Evolutionary conservation across 1,284 basidiomycete species (phyloP).

Genomic region (Ustilago lituana): DNA sequence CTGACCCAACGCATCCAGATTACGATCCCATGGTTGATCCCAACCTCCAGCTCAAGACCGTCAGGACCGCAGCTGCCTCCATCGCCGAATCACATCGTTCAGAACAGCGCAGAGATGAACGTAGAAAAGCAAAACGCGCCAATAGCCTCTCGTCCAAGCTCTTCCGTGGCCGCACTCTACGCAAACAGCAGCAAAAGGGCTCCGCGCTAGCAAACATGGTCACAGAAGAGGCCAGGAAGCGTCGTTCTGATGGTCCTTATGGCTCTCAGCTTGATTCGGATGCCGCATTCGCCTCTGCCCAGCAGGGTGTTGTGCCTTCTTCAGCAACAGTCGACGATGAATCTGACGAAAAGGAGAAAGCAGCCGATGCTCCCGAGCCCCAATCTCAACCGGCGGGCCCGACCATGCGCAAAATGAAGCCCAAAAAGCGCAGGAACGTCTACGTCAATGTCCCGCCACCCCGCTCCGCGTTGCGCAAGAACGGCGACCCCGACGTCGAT

Average conservation of each 20-base stretch:
- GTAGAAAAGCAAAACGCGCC: constrained; percentile 39
- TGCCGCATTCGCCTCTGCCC: constrained; percentile 55
- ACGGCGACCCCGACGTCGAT: constrained; percentile 79
- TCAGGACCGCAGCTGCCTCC: constrained; percentile 62
- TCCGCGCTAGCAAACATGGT: constrained; percentile 35
- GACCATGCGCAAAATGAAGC: constrained; percentile 51
- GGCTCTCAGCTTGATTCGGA: constrained; percentile 38
- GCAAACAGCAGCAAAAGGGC: constrained; percentile 33
- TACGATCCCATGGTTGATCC: constrained; percentile 62
- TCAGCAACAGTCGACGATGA: constrained; percentile 33
- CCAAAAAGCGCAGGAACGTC: constrained; percentile 58
- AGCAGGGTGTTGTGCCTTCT: constrained; percentile 46
- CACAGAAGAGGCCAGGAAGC: constrained; percentile 34
- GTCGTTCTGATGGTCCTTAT: constrained; percentile 33
- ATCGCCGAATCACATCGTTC: constrained; percentile 62
- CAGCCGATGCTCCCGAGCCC: background rate
- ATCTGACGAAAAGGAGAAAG: constrained; percentile 18
- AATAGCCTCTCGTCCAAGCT: constrained; percentile 51
- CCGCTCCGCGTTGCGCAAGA: constrained; percentile 74
- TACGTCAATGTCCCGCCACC: constrained; percentile 68
- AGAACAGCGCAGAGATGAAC: constrained; percentile 54
- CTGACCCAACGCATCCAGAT: constrained; percentile 59
- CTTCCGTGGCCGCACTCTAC: constrained; percentile 52
- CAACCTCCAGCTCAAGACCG: constrained; percentile 59
- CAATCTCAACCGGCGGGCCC: constrained; percentile 25